phyloP scores from a whole-genome alignment of 202 grass and related monocot genomes.

The Setaria viridis region DNA sequence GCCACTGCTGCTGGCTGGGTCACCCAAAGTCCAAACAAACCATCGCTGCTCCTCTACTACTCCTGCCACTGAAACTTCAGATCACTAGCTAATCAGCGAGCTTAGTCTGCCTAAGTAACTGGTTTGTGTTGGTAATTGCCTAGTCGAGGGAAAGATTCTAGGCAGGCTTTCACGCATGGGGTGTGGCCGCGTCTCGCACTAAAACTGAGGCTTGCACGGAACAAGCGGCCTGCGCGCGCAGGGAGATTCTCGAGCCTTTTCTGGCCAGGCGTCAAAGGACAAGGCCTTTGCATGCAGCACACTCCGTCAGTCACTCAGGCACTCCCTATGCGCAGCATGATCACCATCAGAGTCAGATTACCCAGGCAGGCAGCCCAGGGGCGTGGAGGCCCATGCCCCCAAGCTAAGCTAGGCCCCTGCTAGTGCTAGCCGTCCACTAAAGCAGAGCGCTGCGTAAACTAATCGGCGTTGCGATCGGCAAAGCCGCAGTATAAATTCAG shows the following conservation, averaged over 20 bases:
- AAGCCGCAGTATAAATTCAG: conserved; percentile 50
- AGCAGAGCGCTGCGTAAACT: conserved; percentile 9
- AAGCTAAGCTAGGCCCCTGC: not conserved
- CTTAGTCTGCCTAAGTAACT: not conserved
- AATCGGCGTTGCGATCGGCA: not conserved
- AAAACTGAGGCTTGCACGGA: conserved; percentile 35
- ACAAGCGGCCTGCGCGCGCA: conserved; percentile 2
- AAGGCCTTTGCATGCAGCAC: conserved; percentile 42
- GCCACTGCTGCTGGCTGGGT: not conserved
- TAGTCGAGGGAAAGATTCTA: not conserved
- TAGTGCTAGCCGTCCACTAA: not conserved
- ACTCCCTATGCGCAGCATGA: not conserved
- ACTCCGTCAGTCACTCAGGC: not conserved
- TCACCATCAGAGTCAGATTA: conserved; percentile 30
- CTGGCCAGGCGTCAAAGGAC: conserved; percentile 19
- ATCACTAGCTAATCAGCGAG: not conserved
- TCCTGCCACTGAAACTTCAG: not conserved
- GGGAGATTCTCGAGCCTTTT: conserved; percentile 44
- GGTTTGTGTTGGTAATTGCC: not conserved
- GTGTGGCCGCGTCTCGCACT: not conserved
- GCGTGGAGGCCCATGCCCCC: conserved; percentile 51
- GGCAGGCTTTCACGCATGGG: not conserved
- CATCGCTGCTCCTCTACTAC: not conserved
- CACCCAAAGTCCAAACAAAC: not conserved
- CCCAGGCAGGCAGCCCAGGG: not conserved